Conservation (phyloP, 352 stramenopile genomes). For the Pythium volutum region DNA sequence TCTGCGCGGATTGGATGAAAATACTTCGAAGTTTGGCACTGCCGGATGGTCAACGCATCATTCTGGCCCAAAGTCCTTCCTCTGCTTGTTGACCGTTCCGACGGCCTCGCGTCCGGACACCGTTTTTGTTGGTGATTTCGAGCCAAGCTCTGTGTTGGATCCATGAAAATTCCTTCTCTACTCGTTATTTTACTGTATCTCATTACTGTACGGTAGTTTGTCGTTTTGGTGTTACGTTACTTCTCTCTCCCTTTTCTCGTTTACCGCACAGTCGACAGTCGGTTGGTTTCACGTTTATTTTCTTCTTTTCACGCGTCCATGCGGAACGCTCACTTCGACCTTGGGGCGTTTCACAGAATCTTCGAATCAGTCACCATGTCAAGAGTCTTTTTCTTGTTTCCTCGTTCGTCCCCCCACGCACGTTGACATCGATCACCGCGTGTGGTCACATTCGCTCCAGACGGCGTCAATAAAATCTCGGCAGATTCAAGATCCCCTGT, state of each 20-base stretch:
- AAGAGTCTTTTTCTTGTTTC: neutral
- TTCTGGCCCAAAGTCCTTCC: neutral
- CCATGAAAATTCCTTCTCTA: neutral
- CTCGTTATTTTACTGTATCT: neutral
- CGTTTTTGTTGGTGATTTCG: constrained; percentile 9
- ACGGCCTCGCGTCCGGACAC: constrained; percentile 2
- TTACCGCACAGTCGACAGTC: neutral
- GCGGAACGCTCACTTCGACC: neutral
- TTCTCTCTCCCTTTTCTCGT: too few species aligned
- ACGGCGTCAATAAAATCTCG: neutral
- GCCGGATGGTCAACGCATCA: neutral
- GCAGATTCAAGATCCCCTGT: neutral
- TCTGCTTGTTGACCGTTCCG: neutral
- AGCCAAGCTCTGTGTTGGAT: neutral
- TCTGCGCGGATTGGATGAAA: constrained; percentile 6
- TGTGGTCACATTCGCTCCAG: neutral
- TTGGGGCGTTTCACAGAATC: too few species aligned
- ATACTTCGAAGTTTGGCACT: neutral
- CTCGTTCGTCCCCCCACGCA: constrained; percentile 2
- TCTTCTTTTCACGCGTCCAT: neutral
- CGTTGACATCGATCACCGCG: constrained; percentile 1
- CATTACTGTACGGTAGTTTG: neutral
- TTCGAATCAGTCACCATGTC: constrained; percentile 3
- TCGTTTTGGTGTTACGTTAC: too few species aligned
- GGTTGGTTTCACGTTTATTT: neutral